phyloP scores from a whole-genome alignment of 2,329 filamentous ascomycete species.

The Aspergillus versicolor region DNA sequence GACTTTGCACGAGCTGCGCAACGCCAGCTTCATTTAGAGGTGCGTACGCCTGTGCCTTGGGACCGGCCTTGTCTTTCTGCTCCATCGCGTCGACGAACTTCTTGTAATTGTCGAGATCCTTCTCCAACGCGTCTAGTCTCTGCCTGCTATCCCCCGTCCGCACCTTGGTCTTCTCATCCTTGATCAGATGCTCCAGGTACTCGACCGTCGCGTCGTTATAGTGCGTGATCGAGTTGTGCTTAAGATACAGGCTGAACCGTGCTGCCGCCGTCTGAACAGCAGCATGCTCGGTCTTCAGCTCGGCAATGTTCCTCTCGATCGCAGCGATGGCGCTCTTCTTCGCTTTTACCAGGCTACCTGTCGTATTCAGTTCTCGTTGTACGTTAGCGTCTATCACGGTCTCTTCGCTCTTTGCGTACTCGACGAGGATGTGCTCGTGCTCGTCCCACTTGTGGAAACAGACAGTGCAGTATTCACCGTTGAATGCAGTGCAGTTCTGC shows the following conservation, averaged over 20 bases:
- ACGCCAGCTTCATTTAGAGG: conserved; percentile 4
- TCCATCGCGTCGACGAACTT: conserved; percentile 9
- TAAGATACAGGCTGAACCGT: conserved; percentile 6
- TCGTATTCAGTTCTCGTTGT: not conserved
- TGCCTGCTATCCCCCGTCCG: not conserved
- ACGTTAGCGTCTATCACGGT: not conserved
- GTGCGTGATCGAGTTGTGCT: conserved; percentile 8
- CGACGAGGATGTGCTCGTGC: conserved; percentile 10
- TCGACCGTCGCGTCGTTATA: conserved; percentile 10
- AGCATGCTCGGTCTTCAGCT: conserved; percentile 2
- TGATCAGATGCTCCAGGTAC: conserved; percentile 9
- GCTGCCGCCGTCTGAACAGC: not conserved
- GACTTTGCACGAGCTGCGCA: conserved; percentile 3
- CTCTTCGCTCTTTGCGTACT: conserved; percentile 6
- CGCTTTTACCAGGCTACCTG: not conserved
- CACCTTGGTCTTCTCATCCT: conserved; percentile 5
- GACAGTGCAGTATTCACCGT: not conserved
- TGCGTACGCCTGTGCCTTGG: not conserved
- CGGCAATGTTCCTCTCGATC: conserved; percentile 3
- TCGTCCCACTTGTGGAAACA: conserved; percentile 6
- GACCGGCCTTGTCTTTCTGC: not conserved
- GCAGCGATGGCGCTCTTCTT: conserved; percentile 2
- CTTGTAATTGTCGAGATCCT: conserved; percentile 4
- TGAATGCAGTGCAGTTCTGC: conserved; percentile 5
- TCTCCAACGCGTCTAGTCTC: conserved; percentile 1